A percentile compares a stretch with the other conserved stretches of the same genome.
These are phyloP conservation scores for Coprinopsis sp. DNA, from an alignment of 768 basidiomycete species.

Conservation along the genomic window DNA sequence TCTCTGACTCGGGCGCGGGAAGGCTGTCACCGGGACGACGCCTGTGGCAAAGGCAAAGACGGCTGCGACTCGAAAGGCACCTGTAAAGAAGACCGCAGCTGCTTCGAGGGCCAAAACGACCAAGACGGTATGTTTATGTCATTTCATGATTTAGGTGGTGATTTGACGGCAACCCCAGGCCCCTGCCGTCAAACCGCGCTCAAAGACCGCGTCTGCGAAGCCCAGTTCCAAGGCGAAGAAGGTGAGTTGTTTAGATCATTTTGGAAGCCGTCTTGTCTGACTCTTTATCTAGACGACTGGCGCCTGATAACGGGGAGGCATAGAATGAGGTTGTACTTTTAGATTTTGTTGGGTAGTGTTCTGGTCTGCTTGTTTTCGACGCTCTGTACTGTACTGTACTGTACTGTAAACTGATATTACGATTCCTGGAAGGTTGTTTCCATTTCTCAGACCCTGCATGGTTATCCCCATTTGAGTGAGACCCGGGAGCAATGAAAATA, in stretches of 20 bases:
- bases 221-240: slow-evolving; percentile 32
- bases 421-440: too few relatives aligned
- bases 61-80: slow-evolving; percentile 33
- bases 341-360: slow-evolving; percentile 13
- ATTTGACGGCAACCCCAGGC: slow-evolving; percentile 3
- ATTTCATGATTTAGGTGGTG: slow-evolving; percentile 1
- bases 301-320: too few relatives aligned
- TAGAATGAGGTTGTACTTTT: too few relatives aligned
- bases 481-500: too few relatives aligned
- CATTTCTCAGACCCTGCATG: too few relatives aligned
- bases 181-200: slow-evolving; percentile 19
- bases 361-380: background rate
- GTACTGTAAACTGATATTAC: too few relatives aligned
- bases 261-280: slow-evolving; percentile 18
- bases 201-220: slow-evolving; percentile 28
- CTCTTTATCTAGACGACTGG: slow-evolving; percentile 5
- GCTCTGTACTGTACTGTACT: too few relatives aligned
- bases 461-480: too few relatives aligned
- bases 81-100: slow-evolving; percentile 31
- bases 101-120: slow-evolving; percentile 27
- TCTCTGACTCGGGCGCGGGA: slow-evolving; percentile 5
- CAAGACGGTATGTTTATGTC: slow-evolving; percentile 24
- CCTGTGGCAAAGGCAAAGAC: slow-evolving; percentile 37
- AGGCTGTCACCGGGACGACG: slow-evolving; percentile 51
- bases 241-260: slow-evolving; percentile 16